A percentile compares a stretch with the other conserved stretches of the same genome.
These are phyloP conservation scores for Paecilomyces formosus DNA, from an alignment of 2,329 filamentous ascomycete genomes.

Conservation along the genomic window DNA sequence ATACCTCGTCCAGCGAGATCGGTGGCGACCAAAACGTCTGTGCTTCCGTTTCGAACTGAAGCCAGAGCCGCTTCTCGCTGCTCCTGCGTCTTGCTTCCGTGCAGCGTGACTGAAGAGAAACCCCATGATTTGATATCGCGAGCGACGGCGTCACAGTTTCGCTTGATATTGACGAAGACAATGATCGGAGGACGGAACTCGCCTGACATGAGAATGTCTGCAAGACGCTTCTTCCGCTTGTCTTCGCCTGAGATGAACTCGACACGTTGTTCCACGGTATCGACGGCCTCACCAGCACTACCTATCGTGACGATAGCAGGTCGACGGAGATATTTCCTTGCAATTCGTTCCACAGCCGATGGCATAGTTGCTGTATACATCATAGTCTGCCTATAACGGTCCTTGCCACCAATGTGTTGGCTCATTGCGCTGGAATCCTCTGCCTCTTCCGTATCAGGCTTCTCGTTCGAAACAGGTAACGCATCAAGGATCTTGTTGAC, in stretches of 20 bases:
- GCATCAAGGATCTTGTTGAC: slow-evolving; percentile 97
- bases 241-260: slow-evolving; percentile 89
- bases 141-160: slow-evolving; percentile 92
- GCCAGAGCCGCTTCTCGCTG: slow-evolving; percentile 89
- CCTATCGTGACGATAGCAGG: slow-evolving; percentile 93
- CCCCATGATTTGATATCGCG: slow-evolving; percentile 92
- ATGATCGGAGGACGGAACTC: slow-evolving; percentile 88
- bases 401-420: slow-evolving; percentile 63
- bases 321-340: slow-evolving; percentile 89
- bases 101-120: slow-evolving; percentile 80
- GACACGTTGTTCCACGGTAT: slow-evolving; percentile 94
- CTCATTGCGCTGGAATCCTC: slow-evolving; percentile 84
- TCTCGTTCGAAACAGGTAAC: slow-evolving; percentile 85
- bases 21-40: slow-evolving; percentile 87
- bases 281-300: slow-evolving; percentile 89
- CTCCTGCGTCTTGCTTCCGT: slow-evolving; percentile 95
- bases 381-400: slow-evolving; percentile 94
- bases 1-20: slow-evolving; percentile 96
- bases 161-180: slow-evolving; percentile 99
- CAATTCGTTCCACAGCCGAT: slow-evolving; percentile 81
- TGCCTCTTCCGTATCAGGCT: slow-evolving; percentile 86
- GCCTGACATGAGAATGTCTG: slow-evolving; percentile 73
- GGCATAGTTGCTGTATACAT: slow-evolving; percentile 99
- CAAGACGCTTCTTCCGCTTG: slow-evolving; percentile 91
- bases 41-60: slow-evolving; percentile 70